phyloP scores from a whole-genome alignment of 371 early-diverging fungal genomes.

The Chytridium lagenaria region DNA sequence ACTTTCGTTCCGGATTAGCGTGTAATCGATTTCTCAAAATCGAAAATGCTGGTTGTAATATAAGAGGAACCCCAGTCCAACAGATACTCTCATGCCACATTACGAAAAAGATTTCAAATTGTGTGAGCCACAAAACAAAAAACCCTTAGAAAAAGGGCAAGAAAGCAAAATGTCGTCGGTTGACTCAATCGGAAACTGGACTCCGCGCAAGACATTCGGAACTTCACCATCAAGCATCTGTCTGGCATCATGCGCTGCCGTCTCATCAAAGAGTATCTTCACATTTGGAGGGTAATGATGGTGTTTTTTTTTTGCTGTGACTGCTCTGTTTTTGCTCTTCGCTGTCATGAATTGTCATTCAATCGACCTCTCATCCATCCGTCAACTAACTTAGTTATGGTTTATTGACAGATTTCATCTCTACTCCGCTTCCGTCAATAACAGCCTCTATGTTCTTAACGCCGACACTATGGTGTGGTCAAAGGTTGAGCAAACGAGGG shows the following conservation, averaged over 20 bases:
- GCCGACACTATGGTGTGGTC: not conserved
- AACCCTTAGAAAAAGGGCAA: not conserved
- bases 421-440: not conserved
- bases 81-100: too few species aligned
- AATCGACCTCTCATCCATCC: too few species aligned
- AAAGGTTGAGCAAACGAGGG: not conserved
- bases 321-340: too few species aligned
- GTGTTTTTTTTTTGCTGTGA: too few species aligned
- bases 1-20: too few species aligned
- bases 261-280: not conserved
- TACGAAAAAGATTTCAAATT: too few species aligned
- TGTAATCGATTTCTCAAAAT: too few species aligned
- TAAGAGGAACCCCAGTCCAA: too few species aligned
- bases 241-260: not conserved
- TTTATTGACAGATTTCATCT: not conserved
- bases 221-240: not conserved
- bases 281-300: not conserved
- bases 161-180: not conserved
- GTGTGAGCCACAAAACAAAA: slow-evolving; percentile 15
- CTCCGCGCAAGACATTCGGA: not conserved
- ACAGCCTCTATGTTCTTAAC: not conserved
- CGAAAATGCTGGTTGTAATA: too few species aligned
- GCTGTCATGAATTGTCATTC: too few species aligned
- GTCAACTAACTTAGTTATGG: not conserved
- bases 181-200: not conserved